Percentiles rank a stretch among this genome's conserved stretches.
Conservation (phyloP, 441 rosid species). For the Gossypium schwendimanii region DNA sequence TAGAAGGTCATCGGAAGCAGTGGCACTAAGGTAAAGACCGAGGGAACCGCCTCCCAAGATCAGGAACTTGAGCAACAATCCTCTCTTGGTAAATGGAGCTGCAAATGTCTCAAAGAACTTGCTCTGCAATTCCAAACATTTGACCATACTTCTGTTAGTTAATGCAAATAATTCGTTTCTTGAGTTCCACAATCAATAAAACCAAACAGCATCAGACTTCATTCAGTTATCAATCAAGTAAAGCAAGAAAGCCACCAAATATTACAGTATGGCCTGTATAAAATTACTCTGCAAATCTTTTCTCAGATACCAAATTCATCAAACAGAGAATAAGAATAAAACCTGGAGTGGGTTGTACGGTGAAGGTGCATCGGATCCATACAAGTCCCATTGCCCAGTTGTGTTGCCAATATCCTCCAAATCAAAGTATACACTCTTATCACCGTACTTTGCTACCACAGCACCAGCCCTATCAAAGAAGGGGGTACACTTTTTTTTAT, state of each 20-base stretch:
- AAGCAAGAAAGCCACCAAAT: not conserved
- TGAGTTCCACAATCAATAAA: too few species aligned
- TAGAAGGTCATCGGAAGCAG: constrained; percentile 61
- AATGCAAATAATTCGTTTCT: not conserved
- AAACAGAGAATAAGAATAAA: not conserved
- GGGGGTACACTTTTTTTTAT: not conserved
- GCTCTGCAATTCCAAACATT: constrained; percentile 52
- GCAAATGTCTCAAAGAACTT: constrained; percentile 94
- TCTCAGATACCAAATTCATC: not conserved
- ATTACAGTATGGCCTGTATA: not conserved
- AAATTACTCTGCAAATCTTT: not conserved
- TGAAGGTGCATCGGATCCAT: constrained; percentile 97
- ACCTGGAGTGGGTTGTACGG: constrained; percentile 95
- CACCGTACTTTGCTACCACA: constrained; percentile 87
- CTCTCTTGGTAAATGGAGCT: constrained; percentile 94
- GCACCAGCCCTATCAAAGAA: constrained; percentile 42
- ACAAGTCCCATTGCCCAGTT: constrained; percentile 92
- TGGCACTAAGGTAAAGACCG: constrained; percentile 65
- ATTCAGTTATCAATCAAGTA: not conserved
- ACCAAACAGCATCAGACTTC: too few species aligned
- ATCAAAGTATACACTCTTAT: constrained; percentile 93
- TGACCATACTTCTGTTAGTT: not conserved
- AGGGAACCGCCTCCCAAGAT: constrained; percentile 79
- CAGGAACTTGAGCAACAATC: constrained; percentile 85
- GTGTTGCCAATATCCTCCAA: constrained; percentile 93